A percentile compares a stretch with the other conserved stretches of the same genome.
Evolutionary conservation across 2,329 filamentous ascomycete genomes (phyloP).

Genomic region (Cladophialophora exuberans): DNA sequence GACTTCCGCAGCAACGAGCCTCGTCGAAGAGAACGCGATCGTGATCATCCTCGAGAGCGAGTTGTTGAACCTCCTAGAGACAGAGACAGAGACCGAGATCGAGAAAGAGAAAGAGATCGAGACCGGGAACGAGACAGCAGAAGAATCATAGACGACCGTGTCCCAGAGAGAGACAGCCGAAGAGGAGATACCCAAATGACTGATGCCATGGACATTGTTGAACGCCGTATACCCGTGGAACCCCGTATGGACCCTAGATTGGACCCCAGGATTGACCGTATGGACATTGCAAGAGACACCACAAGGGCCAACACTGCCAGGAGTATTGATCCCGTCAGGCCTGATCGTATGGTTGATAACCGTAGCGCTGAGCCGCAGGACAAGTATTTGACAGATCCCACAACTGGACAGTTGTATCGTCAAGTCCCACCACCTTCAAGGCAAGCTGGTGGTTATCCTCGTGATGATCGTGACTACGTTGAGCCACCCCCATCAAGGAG

Average conservation of each 20-base stretch:
- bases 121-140: constrained; percentile 17
- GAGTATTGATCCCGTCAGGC: constrained; percentile 19
- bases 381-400: constrained; percentile 17
- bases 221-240: too few relatives aligned
- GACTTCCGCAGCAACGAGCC: constrained; percentile 26
- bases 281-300: constrained; percentile 15
- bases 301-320: constrained; percentile 25
- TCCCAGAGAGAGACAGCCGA: constrained; percentile 7
- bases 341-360: constrained; percentile 24
- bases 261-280: constrained; percentile 12
- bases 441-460: constrained; percentile 28
- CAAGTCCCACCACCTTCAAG: constrained; percentile 22
- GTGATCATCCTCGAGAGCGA: constrained; percentile 10
- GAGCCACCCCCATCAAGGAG: constrained; percentile 41
- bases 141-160: constrained; percentile 24
- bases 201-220: constrained; percentile 24
- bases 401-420: constrained; percentile 26
- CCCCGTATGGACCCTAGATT: too few relatives aligned
- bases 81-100: constrained; percentile 9
- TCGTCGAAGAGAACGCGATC: constrained; percentile 21
- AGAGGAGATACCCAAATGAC: constrained; percentile 26
- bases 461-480: constrained; percentile 30
- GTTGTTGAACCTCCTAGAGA: constrained; percentile 16
- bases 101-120: constrained; percentile 22
- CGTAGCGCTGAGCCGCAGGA: constrained; percentile 22